A percentile compares a stretch with the other conserved stretches of the same genome.
These are phyloP conservation scores for Solioccasus polychromus DNA, from an alignment of 768 basidiomycete species.

Conservation along the genomic window DNA sequence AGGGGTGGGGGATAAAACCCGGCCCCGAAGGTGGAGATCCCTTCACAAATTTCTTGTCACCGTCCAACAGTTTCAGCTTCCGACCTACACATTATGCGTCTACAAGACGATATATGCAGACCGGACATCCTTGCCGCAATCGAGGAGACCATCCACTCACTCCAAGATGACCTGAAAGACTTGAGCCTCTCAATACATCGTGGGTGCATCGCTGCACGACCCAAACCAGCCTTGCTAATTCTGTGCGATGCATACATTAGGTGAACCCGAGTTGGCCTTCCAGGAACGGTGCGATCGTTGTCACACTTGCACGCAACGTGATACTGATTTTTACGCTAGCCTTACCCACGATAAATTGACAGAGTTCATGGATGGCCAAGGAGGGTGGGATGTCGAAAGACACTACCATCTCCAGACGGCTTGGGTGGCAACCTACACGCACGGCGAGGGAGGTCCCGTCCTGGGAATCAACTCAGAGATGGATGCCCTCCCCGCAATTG, in stretches of 20 bases:
- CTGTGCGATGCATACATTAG: conserved; percentile 38
- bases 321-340: conserved; percentile 33
- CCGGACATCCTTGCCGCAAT: conserved; percentile 62
- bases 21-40: no score
- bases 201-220: conserved; percentile 26
- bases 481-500: conserved; percentile 49
- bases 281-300: conserved; percentile 54
- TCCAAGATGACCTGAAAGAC: conserved; percentile 53
- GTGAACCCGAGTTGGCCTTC: conserved; percentile 68
- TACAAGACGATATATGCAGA: conserved; percentile 41
- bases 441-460: conserved; percentile 64
- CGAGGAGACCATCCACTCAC: conserved; percentile 48
- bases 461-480: conserved; percentile 63
- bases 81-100: conserved; percentile 21
- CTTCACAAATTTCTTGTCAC: conserved; percentile 17
- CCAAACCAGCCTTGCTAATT: no score
- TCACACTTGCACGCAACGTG: not conserved
- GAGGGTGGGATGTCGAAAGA: conserved; percentile 60
- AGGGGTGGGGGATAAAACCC: no score
- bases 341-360: conserved; percentile 72
- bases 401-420: conserved; percentile 69
- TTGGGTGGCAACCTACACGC: conserved; percentile 67
- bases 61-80: conserved; percentile 41
- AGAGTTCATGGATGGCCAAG: conserved; percentile 60
- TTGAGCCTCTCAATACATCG: conserved; percentile 76